Base-by-base conservation (phyloP, 768 basidiomycete genomes). In the Strobilomyces confusus region DNA sequence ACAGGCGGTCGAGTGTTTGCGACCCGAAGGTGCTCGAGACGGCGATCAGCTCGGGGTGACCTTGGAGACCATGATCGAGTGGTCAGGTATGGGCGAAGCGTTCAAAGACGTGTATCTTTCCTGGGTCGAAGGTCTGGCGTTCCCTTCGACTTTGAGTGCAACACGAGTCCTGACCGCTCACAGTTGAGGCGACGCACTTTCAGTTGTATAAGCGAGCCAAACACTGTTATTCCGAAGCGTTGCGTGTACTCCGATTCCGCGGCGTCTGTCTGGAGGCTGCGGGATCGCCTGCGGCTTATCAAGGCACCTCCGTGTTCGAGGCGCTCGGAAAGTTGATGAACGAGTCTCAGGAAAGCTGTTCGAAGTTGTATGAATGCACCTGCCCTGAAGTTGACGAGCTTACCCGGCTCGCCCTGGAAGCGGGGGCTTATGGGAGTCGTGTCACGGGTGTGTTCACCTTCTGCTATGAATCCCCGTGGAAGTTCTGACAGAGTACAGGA, bases 201-300 rank as follows among this genome's bases (percentile, higher is more conserved):
- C 86, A 92, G 65, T 70, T 95, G 15, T 91, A 89, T 75, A 86
- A 86, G 59, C 82, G 93, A 51, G 82, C 86, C 5, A 83, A 80
- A 64, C 93, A 95, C 63, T 89, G 92, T 47, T 81, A 86, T 67
- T 75, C 81, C 6, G 94, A 95, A 72, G 86, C 89, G 7, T 75
- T 85, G 32, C 83, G 89, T 15, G 92, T 95, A 6, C 80, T 93
- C 36, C 75, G 82, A 60, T 92, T 93, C 74, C 81, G 88, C 54
- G 74, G 80, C 44, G 69, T 82, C 30, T 92, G 89, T 64, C 73
- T 87, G 43, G 69, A 71, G 20, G 69, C 68, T 14, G 67, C 76
- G 8, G 64, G 60, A 17, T 60, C 64, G 9, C 47, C 59, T 19
- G 45, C 22, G 34, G 20, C 37, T 51, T 55, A 55, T 44, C 61